A percentile compares a stretch with the other conserved stretches of the same genome.
These are phyloP conservation scores for Golubevia sp. DNA, from an alignment of 1,284 basidiomycete genomes.

Conservation along the genomic window DNA sequence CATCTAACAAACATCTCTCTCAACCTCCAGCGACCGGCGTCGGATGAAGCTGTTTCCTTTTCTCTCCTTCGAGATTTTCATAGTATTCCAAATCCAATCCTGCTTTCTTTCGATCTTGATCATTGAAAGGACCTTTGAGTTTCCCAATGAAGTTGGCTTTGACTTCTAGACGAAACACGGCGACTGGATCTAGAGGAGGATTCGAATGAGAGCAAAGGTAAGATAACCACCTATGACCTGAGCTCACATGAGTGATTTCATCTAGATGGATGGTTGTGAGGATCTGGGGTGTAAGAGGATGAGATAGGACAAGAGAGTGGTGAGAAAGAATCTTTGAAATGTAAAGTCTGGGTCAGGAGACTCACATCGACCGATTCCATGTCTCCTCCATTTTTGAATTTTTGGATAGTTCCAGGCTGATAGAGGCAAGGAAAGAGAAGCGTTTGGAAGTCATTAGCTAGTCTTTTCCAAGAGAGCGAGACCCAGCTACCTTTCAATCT, in stretches of 20 bases:
- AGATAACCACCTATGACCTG: constrained; percentile 80
- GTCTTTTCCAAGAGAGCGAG: not conserved
- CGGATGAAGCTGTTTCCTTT: constrained; percentile 8
- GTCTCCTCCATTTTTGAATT: constrained; percentile 75
- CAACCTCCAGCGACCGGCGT: constrained; percentile 12
- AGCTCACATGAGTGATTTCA: constrained; percentile 76
- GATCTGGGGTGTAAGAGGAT: constrained; percentile 55
- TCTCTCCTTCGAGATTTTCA: constrained; percentile 70
- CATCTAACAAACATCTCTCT: too few species aligned
- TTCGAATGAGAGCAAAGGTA: constrained; percentile 70
- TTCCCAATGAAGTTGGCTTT: constrained; percentile 75
- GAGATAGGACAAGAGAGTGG: too few species aligned
- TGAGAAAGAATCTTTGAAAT: too few species aligned
- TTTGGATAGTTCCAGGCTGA: constrained; percentile 75
- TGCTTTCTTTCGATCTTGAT: constrained; percentile 74
- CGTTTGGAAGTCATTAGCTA: too few species aligned
- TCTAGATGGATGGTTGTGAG: constrained; percentile 80
- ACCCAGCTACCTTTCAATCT: not conserved
- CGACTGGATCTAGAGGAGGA: constrained; percentile 72
- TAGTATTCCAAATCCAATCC: constrained; percentile 61
- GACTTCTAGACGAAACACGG: constrained; percentile 77
- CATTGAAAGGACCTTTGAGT: constrained; percentile 84
- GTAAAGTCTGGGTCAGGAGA: too few species aligned
- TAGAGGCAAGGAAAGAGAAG: not conserved
- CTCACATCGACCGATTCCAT: constrained; percentile 71